Conservation (phyloP, 2,329 filamentous ascomycete species). For the Xylariaceae sp. region DNA sequence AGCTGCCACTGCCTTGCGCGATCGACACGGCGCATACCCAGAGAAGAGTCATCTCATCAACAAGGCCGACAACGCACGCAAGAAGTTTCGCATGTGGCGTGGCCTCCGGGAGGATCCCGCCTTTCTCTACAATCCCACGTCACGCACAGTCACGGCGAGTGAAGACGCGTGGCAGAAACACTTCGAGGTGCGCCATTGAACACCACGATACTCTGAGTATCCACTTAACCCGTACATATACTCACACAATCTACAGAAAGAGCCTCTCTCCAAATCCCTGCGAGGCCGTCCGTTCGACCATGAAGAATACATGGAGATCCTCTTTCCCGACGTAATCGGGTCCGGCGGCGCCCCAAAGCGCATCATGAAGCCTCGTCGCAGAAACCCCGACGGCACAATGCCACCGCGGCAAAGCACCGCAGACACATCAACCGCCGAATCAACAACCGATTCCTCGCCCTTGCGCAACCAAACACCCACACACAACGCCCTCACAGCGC, state of each 20-base stretch:
- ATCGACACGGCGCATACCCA: slow-evolving; percentile 53
- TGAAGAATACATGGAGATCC: slow-evolving; percentile 57
- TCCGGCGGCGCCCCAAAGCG: slow-evolving; percentile 58
- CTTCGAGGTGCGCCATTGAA: slow-evolving; percentile 46
- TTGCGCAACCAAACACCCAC: slow-evolving; percentile 20
- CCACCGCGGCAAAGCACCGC: slow-evolving; percentile 44
- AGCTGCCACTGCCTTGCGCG: slow-evolving; percentile 50
- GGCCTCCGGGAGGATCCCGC: slow-evolving; percentile 55
- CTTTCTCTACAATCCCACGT: slow-evolving; percentile 50
- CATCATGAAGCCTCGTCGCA: slow-evolving; percentile 52
- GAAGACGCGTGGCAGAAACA: slow-evolving; percentile 56
- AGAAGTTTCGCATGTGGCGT: slow-evolving; percentile 59
- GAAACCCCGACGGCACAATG: slow-evolving; percentile 42
- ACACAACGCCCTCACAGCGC: slow-evolving; percentile 16
- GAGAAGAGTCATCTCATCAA: slow-evolving; percentile 60
- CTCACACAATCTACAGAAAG: no score
- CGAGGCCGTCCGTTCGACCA: slow-evolving; percentile 57
- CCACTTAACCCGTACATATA: no score
- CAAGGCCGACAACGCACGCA: slow-evolving; percentile 60
- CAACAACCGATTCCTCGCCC: slow-evolving; percentile 20
- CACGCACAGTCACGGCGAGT: slow-evolving; percentile 49
- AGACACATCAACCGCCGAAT: slow-evolving; percentile 39
- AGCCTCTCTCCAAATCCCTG: slow-evolving; percentile 54
- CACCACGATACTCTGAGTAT: neutral
- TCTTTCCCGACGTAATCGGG: slow-evolving; percentile 58